Evolutionary conservation across 2,329 filamentous ascomycete genomes (phyloP).

Genomic region (Paracorniculantispora psalliotae): DNA sequence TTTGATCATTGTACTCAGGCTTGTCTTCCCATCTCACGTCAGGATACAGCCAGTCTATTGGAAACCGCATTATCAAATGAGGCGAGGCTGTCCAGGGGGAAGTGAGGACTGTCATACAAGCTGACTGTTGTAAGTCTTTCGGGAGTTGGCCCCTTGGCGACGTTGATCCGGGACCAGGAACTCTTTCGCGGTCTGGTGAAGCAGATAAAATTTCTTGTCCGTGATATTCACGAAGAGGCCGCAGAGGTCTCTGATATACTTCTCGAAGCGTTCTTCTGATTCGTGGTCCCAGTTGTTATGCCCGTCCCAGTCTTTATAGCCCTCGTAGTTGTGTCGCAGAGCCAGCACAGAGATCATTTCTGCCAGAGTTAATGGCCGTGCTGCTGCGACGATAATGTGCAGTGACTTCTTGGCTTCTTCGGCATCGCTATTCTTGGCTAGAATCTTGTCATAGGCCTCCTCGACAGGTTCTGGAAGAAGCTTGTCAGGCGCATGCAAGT

Average conservation of each 20-base stretch:
- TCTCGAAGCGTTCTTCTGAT: constrained; percentile 10
- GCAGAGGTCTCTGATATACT: constrained; percentile 22
- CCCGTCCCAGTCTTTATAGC: background rate
- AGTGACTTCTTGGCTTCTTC: constrained; percentile 17
- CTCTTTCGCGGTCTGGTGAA: constrained; percentile 29
- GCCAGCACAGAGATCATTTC: constrained; percentile 21
- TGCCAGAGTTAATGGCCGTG: constrained; percentile 19
- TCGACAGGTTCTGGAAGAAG: constrained; percentile 21
- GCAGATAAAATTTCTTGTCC: constrained; percentile 21
- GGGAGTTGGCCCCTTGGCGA: too few relatives aligned
- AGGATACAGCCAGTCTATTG: too few relatives aligned
- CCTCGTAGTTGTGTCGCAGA: background rate
- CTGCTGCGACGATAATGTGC: constrained; percentile 22
- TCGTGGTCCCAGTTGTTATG: too few relatives aligned
- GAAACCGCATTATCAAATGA: too few relatives aligned
- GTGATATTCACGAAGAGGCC: constrained; percentile 28
- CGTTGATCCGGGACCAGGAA: constrained; percentile 23
- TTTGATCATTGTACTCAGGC: too few relatives aligned
- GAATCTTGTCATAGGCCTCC: constrained; percentile 24
- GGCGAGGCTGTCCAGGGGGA: too few relatives aligned
- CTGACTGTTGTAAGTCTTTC: too few relatives aligned
- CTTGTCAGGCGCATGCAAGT: too few relatives aligned
- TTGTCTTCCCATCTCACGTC: too few relatives aligned
- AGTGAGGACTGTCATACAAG: too few relatives aligned
- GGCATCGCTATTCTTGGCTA: constrained; percentile 16